Percentiles rank a stretch among this genome's conserved stretches.
phyloP scores from a whole-genome alignment of 768 basidiomycete species.

The Lactarius evosmus region DNA sequence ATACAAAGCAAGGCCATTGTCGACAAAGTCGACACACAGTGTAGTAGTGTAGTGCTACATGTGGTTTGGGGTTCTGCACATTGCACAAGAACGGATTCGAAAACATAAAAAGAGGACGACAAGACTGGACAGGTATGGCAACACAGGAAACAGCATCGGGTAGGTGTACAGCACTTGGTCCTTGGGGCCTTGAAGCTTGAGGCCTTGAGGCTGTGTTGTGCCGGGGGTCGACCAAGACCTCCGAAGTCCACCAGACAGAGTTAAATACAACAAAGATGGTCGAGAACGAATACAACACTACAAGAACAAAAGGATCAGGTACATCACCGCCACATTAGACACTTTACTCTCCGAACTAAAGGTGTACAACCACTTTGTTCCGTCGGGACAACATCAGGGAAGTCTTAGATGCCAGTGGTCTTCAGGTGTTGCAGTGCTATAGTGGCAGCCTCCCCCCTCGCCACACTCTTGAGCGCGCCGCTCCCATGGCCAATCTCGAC shows the following conservation, averaged over 20 bases:
- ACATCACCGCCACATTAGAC: background rate
- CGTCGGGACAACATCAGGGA: background rate
- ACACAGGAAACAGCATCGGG: background rate
- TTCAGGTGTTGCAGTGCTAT: background rate
- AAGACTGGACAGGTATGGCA: background rate
- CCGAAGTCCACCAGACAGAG: background rate
- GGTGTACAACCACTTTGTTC: background rate
- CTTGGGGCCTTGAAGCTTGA: too few relatives aligned
- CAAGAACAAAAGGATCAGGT: background rate
- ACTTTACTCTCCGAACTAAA: background rate
- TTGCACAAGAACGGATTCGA: background rate
- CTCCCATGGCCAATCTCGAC: background rate
- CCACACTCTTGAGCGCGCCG: background rate
- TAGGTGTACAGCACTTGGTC: background rate
- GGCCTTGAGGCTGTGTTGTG: too few relatives aligned
- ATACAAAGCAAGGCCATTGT: too few relatives aligned
- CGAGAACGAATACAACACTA: background rate
- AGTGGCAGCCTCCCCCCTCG: background rate
- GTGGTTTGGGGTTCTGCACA: background rate
- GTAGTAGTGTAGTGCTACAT: background rate
- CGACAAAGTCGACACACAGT: too few relatives aligned
- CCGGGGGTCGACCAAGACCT: background rate
- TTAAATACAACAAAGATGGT: background rate
- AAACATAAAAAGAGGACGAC: background rate
- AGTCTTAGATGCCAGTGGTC: background rate